Conservation (phyloP, 169 alveolate species). For the Cyclospora cayetanensis region DNA sequence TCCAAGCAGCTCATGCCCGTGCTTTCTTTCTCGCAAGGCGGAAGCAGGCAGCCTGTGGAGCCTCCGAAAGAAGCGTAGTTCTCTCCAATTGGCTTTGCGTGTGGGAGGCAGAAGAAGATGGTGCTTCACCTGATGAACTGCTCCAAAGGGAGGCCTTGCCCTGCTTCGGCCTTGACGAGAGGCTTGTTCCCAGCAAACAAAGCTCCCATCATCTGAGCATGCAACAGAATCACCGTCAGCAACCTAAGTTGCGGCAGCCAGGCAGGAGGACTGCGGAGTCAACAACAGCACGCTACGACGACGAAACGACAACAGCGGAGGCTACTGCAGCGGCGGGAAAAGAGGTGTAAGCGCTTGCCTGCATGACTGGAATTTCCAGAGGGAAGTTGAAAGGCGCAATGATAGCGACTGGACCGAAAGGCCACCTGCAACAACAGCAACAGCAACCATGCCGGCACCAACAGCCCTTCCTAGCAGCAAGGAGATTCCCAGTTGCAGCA, state of each 20-base stretch:
- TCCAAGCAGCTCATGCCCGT: too few relatives aligned
- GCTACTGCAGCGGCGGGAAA: not conserved
- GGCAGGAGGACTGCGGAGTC: not conserved
- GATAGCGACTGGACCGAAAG: conserved; percentile 88
- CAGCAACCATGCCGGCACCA: not conserved
- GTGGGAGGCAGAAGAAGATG: not conserved
- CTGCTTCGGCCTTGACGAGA: conserved; percentile 81
- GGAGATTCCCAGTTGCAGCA: too few relatives aligned
- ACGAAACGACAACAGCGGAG: not conserved
- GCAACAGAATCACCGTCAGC: not conserved
- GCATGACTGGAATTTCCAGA: conserved; percentile 87
- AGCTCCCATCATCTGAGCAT: conserved; percentile 80
- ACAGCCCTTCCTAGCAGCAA: not conserved
- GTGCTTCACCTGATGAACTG: conserved; percentile 80
- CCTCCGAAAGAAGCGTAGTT: not conserved
- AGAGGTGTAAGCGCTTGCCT: not conserved
- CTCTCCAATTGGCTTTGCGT: too few relatives aligned
- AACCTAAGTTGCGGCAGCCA: not conserved
- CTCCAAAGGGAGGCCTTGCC: conserved; percentile 83
- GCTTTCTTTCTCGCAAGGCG: too few relatives aligned
- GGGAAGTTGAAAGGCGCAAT: conserved; percentile 92
- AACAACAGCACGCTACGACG: not conserved
- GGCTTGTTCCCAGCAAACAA: conserved; percentile 86
- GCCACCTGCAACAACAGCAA: conserved; percentile 79
- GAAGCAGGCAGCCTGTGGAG: too few relatives aligned